Evolutionary conservation across 176 grass and related monocot genomes (phyloP).

Genomic region (Raddia guianensis): DNA sequence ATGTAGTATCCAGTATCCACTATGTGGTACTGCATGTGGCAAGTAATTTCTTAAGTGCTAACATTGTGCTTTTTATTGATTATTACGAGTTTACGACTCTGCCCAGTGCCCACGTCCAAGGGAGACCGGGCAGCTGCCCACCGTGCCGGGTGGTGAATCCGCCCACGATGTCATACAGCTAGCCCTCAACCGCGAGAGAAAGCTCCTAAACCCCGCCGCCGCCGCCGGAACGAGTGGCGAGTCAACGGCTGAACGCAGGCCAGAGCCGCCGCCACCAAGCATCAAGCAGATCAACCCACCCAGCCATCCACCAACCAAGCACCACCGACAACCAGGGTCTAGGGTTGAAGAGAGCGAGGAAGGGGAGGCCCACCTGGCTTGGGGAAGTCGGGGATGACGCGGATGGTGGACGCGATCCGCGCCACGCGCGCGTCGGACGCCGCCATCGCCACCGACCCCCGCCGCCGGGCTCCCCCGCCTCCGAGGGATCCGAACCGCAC

Average conservation of each 20-base stretch:
- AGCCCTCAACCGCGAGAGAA: not conserved
- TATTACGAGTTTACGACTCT: too few species aligned
- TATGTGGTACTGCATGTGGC: not conserved
- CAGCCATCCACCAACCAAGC: not conserved
- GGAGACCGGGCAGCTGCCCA: too few species aligned
- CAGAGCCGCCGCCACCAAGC: not conserved
- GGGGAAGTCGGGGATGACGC: constrained; percentile 91
- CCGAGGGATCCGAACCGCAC: not conserved
- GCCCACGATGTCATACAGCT: not conserved
- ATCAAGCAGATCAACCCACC: not conserved
- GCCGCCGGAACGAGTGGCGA: not conserved
- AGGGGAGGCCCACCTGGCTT: constrained; percentile 65
- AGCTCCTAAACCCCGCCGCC: not conserved
- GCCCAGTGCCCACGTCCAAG: too few species aligned
- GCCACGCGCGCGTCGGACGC: constrained; percentile 63
- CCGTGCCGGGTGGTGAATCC: too few species aligned
- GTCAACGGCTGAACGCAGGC: not conserved
- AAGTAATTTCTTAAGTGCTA: not conserved
- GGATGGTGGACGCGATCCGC: constrained; percentile 76
- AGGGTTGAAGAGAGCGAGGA: not conserved
- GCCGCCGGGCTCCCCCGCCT: constrained; percentile 9
- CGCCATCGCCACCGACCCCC: constrained; percentile 34
- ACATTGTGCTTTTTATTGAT: not conserved
- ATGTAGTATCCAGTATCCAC: too few species aligned
- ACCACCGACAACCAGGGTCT: not conserved